phyloP scores from a whole-genome alignment of 768 basidiomycete genomes.

The Hygrophorus russula region DNA sequence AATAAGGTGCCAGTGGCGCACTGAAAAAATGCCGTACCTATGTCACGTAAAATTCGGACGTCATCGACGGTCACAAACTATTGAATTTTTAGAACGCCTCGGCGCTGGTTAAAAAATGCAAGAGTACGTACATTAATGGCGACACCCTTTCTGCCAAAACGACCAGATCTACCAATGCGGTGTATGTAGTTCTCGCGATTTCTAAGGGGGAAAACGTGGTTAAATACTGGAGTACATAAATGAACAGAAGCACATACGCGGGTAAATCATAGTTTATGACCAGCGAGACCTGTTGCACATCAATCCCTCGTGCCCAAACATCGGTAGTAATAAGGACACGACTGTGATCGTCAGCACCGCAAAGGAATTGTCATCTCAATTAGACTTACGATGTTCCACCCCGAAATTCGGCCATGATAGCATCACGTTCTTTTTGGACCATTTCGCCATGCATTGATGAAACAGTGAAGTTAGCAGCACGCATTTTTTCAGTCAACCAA shows the following conservation, averaged over 20 bases:
- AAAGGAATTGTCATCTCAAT: neutral
- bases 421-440: conserved; percentile 91
- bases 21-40: conserved; percentile 44
- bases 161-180: conserved; percentile 97
- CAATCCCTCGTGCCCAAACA: conserved; percentile 96
- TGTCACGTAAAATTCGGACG: conserved; percentile 93
- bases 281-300: conserved; percentile 94
- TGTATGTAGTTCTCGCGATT: conserved; percentile 99
- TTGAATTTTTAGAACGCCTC: conserved; percentile 9
- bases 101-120: neutral
- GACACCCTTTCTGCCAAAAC: conserved; percentile 98
- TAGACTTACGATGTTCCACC: conserved; percentile 74
- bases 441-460: conserved; percentile 95
- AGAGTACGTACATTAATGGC: conserved; percentile 80
- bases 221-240: conserved; percentile 5
- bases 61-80: conserved; percentile 94
- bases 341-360: conserved; percentile 24
- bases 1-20: conserved; percentile 1
- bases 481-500: conserved; percentile 98
- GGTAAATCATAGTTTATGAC: conserved; percentile 97
- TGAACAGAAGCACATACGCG: conserved; percentile 47
- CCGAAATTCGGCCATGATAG: conserved; percentile 95
- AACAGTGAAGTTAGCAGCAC: conserved; percentile 96
- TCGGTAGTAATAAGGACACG: conserved; percentile 94
- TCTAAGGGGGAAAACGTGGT: conserved; percentile 24